Conservation (phyloP, 2,329 filamentous ascomycete species). For the Corynespora cassiicola region DNA sequence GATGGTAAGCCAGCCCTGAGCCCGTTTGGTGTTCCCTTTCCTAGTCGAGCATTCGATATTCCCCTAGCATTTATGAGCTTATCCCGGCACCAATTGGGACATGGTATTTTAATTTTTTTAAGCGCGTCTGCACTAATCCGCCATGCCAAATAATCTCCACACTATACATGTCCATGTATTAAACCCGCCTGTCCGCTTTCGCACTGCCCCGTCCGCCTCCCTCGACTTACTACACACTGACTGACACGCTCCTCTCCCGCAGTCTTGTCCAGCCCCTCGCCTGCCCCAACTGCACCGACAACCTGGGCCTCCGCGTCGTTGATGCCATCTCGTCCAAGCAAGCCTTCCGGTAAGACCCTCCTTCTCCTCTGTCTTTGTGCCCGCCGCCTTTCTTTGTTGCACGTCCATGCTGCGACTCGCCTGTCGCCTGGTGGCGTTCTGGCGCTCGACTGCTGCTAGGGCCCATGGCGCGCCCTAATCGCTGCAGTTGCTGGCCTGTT, state of each 20-base stretch:
- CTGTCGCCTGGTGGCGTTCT: too few relatives aligned
- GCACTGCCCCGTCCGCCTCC: too few relatives aligned
- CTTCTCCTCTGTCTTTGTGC: constrained; percentile 10
- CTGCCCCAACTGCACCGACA: constrained; percentile 37
- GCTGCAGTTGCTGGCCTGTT: too few relatives aligned
- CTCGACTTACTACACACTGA: constrained; percentile 16
- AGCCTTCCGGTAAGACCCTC: constrained; percentile 41
- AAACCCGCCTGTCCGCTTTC: constrained; percentile 35
- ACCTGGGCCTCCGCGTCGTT: constrained; percentile 38
- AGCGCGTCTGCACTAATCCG: constrained; percentile 40
- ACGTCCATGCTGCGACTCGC: too few relatives aligned
- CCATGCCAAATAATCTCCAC: constrained; percentile 39
- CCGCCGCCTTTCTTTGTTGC: too few relatives aligned
- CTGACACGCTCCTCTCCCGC: constrained; percentile 21
- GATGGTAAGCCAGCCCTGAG: constrained; percentile 43
- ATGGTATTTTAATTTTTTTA: constrained; percentile 45
- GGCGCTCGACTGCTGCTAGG: too few relatives aligned
- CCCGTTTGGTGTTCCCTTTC: constrained; percentile 30
- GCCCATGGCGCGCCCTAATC: too few relatives aligned
- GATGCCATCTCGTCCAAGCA: constrained; percentile 31
- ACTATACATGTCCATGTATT: constrained; percentile 49
- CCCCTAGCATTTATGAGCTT: constrained; percentile 37
- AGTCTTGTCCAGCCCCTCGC: constrained; percentile 43
- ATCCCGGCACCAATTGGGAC: constrained; percentile 40
- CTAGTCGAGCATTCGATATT: constrained; percentile 33